phyloP scores from a whole-genome alignment of 306 rosid species.

The Vigna hirtella region DNA sequence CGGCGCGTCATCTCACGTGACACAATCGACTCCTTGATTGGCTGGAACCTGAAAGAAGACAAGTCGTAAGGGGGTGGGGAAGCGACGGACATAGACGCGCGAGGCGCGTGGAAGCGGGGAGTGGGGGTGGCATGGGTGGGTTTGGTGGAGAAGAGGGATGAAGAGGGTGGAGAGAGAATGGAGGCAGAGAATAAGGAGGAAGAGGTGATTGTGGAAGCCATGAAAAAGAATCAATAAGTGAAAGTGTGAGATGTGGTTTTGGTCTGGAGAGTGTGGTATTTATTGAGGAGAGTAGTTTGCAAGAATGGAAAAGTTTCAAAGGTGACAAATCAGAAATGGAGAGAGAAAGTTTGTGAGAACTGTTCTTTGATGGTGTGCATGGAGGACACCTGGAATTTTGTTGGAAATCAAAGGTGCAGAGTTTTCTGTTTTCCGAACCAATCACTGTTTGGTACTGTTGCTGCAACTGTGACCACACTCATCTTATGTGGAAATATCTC shows the following conservation, averaged over 20 bases:
- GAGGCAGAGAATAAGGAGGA: slow-evolving; percentile 49
- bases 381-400: not conserved
- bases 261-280: not conserved
- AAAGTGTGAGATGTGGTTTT: too few relatives aligned
- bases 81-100: slow-evolving; percentile 53
- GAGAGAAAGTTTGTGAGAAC: not conserved
- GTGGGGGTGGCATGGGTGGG: slow-evolving; percentile 22
- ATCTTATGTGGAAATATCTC: too few relatives aligned
- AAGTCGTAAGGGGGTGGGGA: slow-evolving; percentile 46
- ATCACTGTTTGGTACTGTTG: too few relatives aligned
- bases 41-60: slow-evolving; percentile 30
- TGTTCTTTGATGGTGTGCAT: not conserved
- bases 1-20: slow-evolving; percentile 89
- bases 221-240: not conserved
- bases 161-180: slow-evolving; percentile 46
- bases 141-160: slow-evolving; percentile 46
- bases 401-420: not conserved
- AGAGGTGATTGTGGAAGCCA: slow-evolving; percentile 57
- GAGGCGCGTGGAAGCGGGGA: slow-evolving; percentile 41
- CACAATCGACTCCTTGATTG: slow-evolving; percentile 71
- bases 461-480: too few relatives aligned
- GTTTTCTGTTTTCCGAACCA: not conserved
- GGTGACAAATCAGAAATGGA: too few relatives aligned
- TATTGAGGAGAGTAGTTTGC: not conserved
- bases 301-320: not conserved